A percentile compares a stretch with the other conserved stretches of the same genome.
These are phyloP conservation scores for Naganishia antarctica DNA, from an alignment of 768 basidiomycete genomes.

Conservation along the genomic window DNA sequence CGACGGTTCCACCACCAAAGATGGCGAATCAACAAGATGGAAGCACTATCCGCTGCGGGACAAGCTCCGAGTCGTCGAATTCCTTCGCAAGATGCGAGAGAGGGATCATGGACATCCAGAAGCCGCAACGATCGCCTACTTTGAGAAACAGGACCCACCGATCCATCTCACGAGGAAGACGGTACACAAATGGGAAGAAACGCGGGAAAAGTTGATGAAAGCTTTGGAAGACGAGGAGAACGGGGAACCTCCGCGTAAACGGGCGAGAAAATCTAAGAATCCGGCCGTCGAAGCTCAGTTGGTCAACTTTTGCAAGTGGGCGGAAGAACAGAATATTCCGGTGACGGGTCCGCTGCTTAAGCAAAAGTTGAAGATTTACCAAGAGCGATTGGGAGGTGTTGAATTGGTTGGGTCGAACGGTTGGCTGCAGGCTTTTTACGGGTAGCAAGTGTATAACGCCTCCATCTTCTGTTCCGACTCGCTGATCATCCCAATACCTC, in stretches of 20 bases:
- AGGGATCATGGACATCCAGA: constrained; percentile 18
- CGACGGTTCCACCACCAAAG: neutral
- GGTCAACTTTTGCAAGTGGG: constrained; percentile 14
- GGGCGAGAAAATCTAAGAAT: constrained; percentile 12
- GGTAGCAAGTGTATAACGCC: constrained; percentile 8
- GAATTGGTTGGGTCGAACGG: constrained; percentile 14
- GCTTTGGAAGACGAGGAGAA: constrained; percentile 15
- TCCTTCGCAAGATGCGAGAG: constrained; percentile 12
- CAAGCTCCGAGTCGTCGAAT: constrained; percentile 16
- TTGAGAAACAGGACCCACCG: constrained; percentile 17
- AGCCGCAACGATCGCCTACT: constrained; percentile 10
- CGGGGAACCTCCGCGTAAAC: constrained; percentile 7
- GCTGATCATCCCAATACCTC: too few species aligned
- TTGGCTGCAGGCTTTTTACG: constrained; percentile 15
- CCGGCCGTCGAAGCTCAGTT: constrained; percentile 16
- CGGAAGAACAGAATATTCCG: constrained; percentile 11
- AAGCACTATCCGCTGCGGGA: constrained; percentile 16
- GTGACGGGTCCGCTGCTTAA: constrained; percentile 18
- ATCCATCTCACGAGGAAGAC: constrained; percentile 18
- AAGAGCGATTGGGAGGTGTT: constrained; percentile 8
- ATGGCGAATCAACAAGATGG: constrained; percentile 16
- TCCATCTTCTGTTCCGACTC: too few species aligned
- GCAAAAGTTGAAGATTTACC: constrained; percentile 19
- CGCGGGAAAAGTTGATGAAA: constrained; percentile 13
- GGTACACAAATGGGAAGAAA: constrained; percentile 15